Conservation (phyloP, 169 alveolate species). For the Toxoplasma gondii region DNA sequence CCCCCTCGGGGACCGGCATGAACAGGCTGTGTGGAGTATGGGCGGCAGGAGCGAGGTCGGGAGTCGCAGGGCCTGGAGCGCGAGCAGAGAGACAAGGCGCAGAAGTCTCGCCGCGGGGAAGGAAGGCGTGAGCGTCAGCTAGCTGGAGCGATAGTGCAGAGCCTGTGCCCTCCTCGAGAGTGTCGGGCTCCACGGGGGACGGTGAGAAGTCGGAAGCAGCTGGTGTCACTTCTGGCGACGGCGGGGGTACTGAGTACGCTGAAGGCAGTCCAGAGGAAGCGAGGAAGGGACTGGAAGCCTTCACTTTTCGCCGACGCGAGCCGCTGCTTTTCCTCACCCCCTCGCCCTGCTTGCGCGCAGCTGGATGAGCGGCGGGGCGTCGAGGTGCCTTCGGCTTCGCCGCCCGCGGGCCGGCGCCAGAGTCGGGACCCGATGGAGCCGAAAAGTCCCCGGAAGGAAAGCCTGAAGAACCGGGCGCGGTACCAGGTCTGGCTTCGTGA, state of each 20-base stretch:
- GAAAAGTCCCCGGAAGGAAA: not conserved
- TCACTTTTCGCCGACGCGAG: not conserved
- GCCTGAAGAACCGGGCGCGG: not conserved
- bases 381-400: not conserved
- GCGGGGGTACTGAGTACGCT: not conserved
- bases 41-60: not conserved
- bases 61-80: not conserved
- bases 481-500: not conserved
- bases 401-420: not conserved
- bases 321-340: not conserved
- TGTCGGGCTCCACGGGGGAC: not conserved
- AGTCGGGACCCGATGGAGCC: not conserved
- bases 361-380: not conserved
- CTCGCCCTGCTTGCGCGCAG: constrained; percentile 5
- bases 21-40: not conserved
- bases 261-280: not conserved
- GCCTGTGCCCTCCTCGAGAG: no score
- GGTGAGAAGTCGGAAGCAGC: not conserved
- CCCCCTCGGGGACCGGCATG: no score
- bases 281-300: not conserved
- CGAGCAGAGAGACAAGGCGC: not conserved
- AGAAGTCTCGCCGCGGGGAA: no score
- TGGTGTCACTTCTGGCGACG: not conserved
- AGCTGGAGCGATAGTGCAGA: no score
- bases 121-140: no score